Conservation (phyloP, 2,329 filamentous ascomycete species). For the Epichloe hybrida region DNA sequence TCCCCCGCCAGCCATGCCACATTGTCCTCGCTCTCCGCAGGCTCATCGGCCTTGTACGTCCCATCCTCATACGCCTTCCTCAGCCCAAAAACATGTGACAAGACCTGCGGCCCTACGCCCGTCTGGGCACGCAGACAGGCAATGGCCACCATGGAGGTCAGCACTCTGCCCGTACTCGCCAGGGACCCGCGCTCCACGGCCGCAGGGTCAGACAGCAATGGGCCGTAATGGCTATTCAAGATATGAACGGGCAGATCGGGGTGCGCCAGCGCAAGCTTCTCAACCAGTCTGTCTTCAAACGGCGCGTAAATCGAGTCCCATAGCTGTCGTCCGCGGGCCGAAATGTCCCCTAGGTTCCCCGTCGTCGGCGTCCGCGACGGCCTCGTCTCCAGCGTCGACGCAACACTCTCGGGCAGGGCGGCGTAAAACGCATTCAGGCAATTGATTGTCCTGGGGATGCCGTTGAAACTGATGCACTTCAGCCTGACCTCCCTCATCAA, state of each 20-base stretch:
- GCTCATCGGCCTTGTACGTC: conserved; percentile 25
- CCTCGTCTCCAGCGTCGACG: conserved; percentile 36
- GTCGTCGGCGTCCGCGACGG: conserved; percentile 41
- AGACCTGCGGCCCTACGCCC: conserved; percentile 69
- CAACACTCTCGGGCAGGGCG: conserved; percentile 43
- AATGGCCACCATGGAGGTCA: conserved; percentile 62
- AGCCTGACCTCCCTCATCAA: conserved; percentile 63
- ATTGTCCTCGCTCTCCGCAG: conserved; percentile 21
- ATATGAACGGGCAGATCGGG: conserved; percentile 76
- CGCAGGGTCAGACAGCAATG: conserved; percentile 56
- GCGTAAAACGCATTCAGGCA: conserved; percentile 58
- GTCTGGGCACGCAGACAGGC: conserved; percentile 65
- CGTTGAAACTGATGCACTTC: conserved; percentile 70
- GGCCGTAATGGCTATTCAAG: conserved; percentile 59
- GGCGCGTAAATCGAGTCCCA: conserved; percentile 71
- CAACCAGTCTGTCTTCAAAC: conserved; percentile 56
- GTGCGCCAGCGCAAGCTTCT: conserved; percentile 60
- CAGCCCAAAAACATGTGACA: conserved; percentile 70
- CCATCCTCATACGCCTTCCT: conserved; percentile 63
- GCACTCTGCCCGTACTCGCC: conserved; percentile 49
- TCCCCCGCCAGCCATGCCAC: conserved; percentile 29
- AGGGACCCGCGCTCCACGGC: conserved; percentile 22
- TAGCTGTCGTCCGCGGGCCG: conserved; percentile 46
- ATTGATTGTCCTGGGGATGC: conserved; percentile 75
- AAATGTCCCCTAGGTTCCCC: conserved; percentile 39